Conservation (phyloP, 1,139 yeast species). For the Kodamaea anthophila region DNA sequence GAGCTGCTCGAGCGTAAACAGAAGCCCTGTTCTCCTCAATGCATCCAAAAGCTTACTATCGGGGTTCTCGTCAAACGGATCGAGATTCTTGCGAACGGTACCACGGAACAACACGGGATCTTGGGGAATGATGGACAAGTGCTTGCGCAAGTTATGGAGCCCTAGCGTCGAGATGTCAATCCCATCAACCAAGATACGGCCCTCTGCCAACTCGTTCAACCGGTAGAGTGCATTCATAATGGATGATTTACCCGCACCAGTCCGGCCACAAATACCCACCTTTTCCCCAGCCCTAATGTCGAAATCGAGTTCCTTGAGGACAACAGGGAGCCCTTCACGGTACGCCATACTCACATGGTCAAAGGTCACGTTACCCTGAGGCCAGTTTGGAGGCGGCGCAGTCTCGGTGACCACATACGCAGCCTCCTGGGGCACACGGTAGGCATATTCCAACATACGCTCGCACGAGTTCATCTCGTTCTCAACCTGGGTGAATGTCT, state of each 20-base stretch:
- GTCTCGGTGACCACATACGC: constrained; percentile 19
- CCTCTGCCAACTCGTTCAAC: constrained; percentile 45
- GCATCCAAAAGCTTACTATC: constrained; percentile 33
- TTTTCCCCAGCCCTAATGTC: constrained; percentile 49
- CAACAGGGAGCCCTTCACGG: constrained; percentile 67
- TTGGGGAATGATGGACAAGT: constrained; percentile 17
- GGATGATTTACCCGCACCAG: constrained; percentile 73
- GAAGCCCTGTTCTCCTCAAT: constrained; percentile 32
- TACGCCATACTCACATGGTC: constrained; percentile 56
- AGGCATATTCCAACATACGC: constrained; percentile 64
- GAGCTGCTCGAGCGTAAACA: constrained; percentile 44
- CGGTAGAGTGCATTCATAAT: constrained; percentile 60
- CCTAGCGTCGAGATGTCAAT: constrained; percentile 41
- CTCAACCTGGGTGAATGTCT: constrained; percentile 60
- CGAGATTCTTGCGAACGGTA: constrained; percentile 12
- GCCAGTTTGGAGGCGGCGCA: constrained; percentile 22
- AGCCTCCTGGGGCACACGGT: constrained; percentile 30
- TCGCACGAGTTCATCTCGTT: constrained; percentile 83
- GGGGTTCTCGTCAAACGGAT: constrained; percentile 20
- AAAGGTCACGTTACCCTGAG: constrained; percentile 48
- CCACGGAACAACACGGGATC: constrained; percentile 18
- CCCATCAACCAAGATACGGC: constrained; percentile 51
- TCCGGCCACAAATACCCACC: constrained; percentile 69
- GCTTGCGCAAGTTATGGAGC: constrained; percentile 13
- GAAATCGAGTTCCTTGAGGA: constrained; percentile 48